Conservation (phyloP, 176 grass and related monocot genomes). For the Elaeis guineensis region DNA sequence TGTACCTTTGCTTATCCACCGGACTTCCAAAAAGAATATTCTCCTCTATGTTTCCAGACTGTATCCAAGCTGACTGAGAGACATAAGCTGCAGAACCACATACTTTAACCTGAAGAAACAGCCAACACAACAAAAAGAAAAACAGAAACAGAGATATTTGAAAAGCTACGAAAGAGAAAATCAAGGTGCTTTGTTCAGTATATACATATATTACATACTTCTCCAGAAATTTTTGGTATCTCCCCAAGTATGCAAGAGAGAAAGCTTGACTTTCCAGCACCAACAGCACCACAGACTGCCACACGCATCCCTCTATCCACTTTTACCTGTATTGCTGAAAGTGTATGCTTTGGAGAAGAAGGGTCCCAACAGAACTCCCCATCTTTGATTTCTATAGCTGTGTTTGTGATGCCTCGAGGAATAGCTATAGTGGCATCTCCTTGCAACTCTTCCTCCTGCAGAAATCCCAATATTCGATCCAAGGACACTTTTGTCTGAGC, state of each 20-base stretch:
- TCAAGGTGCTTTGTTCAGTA: background rate
- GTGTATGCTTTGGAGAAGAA: slow-evolving; percentile 23
- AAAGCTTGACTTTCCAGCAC: slow-evolving; percentile 55
- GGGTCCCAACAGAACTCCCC: slow-evolving; percentile 66
- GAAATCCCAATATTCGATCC: slow-evolving; percentile 54
- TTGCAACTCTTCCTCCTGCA: slow-evolving; percentile 58
- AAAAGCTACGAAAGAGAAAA: too few relatives aligned
- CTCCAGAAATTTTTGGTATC: slow-evolving; percentile 68
- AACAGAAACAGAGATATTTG: too few relatives aligned
- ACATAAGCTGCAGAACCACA: slow-evolving; percentile 50
- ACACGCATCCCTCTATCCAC: slow-evolving; percentile 37
- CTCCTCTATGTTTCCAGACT: slow-evolving; percentile 57
- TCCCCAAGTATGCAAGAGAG: slow-evolving; percentile 64
- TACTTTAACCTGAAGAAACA: slow-evolving; percentile 38
- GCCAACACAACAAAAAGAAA: too few relatives aligned
- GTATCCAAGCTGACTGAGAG: slow-evolving; percentile 70
- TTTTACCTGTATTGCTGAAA: slow-evolving; percentile 36
- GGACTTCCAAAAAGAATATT: slow-evolving; percentile 77
- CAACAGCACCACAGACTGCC: slow-evolving; percentile 64
- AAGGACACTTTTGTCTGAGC: slow-evolving; percentile 86
- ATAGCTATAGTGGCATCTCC: slow-evolving; percentile 23
- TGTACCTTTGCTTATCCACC: slow-evolving; percentile 40
- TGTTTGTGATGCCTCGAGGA: slow-evolving; percentile 3
- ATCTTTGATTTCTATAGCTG: slow-evolving; percentile 19
- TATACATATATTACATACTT: slow-evolving; percentile 24